phyloP scores from a whole-genome alignment of 306 rosid genomes.

The Rubus idaeus region DNA sequence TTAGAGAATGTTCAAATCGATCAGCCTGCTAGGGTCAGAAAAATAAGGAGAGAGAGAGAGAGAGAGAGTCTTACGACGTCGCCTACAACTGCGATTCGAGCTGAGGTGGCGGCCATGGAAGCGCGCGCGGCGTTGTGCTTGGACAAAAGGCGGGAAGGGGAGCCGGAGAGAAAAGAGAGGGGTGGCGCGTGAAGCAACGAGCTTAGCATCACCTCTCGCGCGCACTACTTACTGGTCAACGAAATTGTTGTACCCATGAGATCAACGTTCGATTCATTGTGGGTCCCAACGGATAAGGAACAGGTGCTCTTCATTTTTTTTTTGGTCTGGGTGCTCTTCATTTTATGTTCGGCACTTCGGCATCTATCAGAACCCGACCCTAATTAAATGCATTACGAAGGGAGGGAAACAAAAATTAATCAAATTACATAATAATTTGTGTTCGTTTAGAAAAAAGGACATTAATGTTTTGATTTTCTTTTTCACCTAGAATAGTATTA shows the following conservation, averaged over 20 bases:
- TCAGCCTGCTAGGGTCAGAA: neutral
- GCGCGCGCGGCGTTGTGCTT: constrained; percentile 25
- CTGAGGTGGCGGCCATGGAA: constrained; percentile 56
- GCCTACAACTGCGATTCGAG: constrained; percentile 78
- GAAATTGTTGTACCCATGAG: neutral
- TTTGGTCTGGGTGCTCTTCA: too few relatives aligned
- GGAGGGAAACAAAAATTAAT: too few relatives aligned
- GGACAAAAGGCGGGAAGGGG: constrained; percentile 15
- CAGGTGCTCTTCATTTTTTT: too few relatives aligned
- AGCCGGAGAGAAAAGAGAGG: constrained; percentile 16
- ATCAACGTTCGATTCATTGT: neutral
- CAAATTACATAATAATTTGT: too few relatives aligned
- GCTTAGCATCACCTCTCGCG: constrained; percentile 34
- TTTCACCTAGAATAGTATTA: too few relatives aligned
- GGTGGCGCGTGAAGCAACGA: constrained; percentile 53
- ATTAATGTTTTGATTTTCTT: too few relatives aligned
- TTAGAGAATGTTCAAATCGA: too few relatives aligned
- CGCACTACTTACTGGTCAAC: neutral
- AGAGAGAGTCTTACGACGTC: constrained; percentile 61
- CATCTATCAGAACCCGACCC: too few relatives aligned
- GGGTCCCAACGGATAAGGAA: neutral
- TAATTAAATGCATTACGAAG: too few relatives aligned
- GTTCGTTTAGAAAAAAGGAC: too few relatives aligned
- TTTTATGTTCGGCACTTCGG: too few relatives aligned
- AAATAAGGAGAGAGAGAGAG: neutral